Evolutionary conservation across 2,329 filamentous ascomycete species (phyloP).

Genomic region (Fusarium anthophilum): DNA sequence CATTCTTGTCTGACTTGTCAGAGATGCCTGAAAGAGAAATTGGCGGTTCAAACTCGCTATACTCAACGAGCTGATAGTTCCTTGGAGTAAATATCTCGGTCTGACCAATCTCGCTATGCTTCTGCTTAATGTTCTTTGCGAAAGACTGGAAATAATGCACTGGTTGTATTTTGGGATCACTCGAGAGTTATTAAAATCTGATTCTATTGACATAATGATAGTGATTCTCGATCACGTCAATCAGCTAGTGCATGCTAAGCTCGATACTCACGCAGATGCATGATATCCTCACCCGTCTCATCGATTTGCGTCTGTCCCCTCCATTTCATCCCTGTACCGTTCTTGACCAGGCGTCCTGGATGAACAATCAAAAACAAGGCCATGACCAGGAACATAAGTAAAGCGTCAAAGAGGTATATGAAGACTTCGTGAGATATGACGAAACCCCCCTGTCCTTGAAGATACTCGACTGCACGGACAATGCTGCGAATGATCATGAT

Average conservation of each 20-base stretch:
- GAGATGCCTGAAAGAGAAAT: not conserved
- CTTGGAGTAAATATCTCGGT: too few species aligned
- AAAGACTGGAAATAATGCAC: not conserved
- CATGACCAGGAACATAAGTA: conserved; percentile 54
- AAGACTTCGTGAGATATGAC: conserved; percentile 53
- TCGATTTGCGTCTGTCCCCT: not conserved
- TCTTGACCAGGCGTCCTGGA: not conserved
- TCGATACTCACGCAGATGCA: not conserved
- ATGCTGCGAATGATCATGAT: conserved; percentile 57
- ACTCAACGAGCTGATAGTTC: accelerated
- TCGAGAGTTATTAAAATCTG: too few species aligned
- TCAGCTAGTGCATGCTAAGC: accelerated
- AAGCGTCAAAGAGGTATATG: conserved; percentile 56
- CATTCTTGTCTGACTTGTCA: not conserved
- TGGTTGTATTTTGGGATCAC: not conserved
- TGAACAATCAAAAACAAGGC: conserved; percentile 43
- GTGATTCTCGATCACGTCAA: accelerated
- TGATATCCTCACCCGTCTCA: not conserved
- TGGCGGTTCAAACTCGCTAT: not conserved
- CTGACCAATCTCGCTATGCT: not conserved
- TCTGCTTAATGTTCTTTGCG: not conserved
- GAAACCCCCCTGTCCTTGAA: conserved; percentile 53
- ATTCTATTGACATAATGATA: not conserved
- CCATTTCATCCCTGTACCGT: not conserved
- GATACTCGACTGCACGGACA: conserved; percentile 59